These are phyloP conservation scores for Staphylotrichum longicolle DNA, from an alignment of 495 filamentous ascomycete species.

Conservation along the genomic window DNA sequence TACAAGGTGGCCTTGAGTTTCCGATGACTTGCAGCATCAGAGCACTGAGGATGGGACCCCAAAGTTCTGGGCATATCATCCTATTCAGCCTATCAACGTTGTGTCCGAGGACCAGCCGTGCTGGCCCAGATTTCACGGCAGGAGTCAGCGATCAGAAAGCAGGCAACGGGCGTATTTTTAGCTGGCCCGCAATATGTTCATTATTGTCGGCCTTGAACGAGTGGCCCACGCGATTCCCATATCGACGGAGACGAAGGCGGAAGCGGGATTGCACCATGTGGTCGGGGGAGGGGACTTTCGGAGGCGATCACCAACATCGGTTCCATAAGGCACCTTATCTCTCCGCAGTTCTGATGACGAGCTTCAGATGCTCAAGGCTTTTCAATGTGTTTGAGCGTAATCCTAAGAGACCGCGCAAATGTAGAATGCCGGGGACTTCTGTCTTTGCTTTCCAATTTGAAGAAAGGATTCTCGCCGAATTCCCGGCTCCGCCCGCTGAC, in stretches of 20 bases:
- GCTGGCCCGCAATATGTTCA: neutral
- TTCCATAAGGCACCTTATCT: too few species aligned
- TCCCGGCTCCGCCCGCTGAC: too few species aligned
- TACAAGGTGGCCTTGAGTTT: neutral
- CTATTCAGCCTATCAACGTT: conserved; percentile 27
- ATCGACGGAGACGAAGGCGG: neutral
- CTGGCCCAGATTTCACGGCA: conserved; percentile 17
- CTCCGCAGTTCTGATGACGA: too few species aligned
- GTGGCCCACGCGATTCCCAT: neutral
- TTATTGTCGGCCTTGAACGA: neutral
- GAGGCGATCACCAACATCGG: neutral
- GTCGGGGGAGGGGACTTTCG: neutral
- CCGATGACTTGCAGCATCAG: conserved; percentile 1
- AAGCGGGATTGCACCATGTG: conserved; percentile 7
- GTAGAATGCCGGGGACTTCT: too few species aligned
- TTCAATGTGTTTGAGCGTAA: too few species aligned
- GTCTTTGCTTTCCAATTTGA: too few species aligned
- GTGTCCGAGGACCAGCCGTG: conserved; percentile 9
- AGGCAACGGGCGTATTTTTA: conserved; percentile 24
- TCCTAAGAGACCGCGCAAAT: too few species aligned
- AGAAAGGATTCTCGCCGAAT: too few species aligned
- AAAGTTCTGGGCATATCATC: conserved; percentile 11
- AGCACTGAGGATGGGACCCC: neutral
- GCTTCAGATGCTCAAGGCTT: too few species aligned
- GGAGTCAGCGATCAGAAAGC: conserved; percentile 19